phyloP scores from a whole-genome alignment of 768 basidiomycete genomes.

The Boletellus emodensis region DNA sequence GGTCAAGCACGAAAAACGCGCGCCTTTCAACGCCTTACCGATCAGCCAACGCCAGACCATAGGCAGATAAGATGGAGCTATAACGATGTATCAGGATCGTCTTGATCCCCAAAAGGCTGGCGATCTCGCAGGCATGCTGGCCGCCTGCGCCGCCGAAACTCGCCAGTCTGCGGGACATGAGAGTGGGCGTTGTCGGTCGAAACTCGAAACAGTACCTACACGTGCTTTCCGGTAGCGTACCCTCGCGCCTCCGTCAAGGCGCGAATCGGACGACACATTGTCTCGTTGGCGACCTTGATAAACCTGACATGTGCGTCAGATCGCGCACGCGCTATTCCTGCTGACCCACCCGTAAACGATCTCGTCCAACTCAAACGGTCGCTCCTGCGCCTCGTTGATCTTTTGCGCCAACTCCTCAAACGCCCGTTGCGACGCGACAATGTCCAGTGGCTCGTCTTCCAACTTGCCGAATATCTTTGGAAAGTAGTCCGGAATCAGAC shows the following conservation, averaged over 20 bases:
- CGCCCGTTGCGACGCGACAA: slow-evolving; percentile 58
- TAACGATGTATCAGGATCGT: slow-evolving; percentile 87
- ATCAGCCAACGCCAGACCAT: slow-evolving; percentile 90
- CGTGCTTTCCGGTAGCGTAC: slow-evolving; percentile 74
- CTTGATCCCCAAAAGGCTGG: slow-evolving; percentile 78
- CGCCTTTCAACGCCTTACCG: slow-evolving; percentile 34
- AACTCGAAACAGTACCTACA: slow-evolving; percentile 31
- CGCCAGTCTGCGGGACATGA: slow-evolving; percentile 50
- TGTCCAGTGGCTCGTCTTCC: slow-evolving; percentile 81
- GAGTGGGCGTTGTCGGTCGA: not conserved
- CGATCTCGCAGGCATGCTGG: slow-evolving; percentile 93
- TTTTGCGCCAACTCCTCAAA: slow-evolving; percentile 67
- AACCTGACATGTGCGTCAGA: slow-evolving; percentile 48
- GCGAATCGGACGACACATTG: slow-evolving; percentile 92
- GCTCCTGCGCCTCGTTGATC: slow-evolving; percentile 64
- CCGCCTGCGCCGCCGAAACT: slow-evolving; percentile 90
- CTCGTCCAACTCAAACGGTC: slow-evolving; percentile 68
- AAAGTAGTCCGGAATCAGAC: slow-evolving; percentile 86
- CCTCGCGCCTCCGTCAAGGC: slow-evolving; percentile 88
- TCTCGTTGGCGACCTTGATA: slow-evolving; percentile 95
- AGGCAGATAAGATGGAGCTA: slow-evolving; percentile 90
- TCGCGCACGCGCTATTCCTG: too few relatives aligned
- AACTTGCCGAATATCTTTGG: slow-evolving; percentile 92
- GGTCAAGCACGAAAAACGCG: too few relatives aligned
- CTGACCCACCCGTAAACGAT: slow-evolving; percentile 76